Evolutionary conservation across 805 yeast species (phyloP).

Genomic region (Candida coquimbonensis): DNA sequence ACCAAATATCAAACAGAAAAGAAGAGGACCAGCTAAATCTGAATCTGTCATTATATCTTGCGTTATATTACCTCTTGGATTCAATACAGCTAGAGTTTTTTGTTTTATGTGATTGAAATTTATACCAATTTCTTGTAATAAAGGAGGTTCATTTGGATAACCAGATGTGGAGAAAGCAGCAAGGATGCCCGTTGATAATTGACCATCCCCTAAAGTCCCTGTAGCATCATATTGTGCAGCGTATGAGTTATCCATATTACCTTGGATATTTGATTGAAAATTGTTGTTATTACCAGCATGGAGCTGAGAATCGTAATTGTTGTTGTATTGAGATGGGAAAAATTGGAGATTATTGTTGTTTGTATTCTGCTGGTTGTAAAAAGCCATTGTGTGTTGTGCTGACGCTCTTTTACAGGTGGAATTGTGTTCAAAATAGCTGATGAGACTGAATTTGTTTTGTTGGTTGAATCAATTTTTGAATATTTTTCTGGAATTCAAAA

Average conservation of each 20-base stretch:
- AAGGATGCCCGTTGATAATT: constrained; percentile 65
- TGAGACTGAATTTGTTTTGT: too few species aligned
- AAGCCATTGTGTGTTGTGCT: constrained; percentile 4
- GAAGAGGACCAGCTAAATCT: constrained; percentile 91
- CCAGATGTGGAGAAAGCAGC: constrained; percentile 94
- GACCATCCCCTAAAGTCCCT: constrained; percentile 25
- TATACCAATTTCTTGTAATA: constrained; percentile 88
- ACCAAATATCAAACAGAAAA: constrained; percentile 85
- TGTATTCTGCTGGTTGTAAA: constrained; percentile 4
- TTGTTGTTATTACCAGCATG: background rate
- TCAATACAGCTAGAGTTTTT: constrained; percentile 81
- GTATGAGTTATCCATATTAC: constrained; percentile 28
- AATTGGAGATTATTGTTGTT: constrained; percentile 21
- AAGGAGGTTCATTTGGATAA: constrained; percentile 90
- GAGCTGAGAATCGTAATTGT: constrained; percentile 9
- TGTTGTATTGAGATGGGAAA: constrained; percentile 19
- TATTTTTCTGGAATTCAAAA: too few species aligned
- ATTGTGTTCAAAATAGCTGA: too few species aligned
- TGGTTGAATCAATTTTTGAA: too few species aligned
- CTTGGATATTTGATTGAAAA: constrained; percentile 21
- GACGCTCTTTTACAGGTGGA: background rate
- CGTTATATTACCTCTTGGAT: constrained; percentile 58
- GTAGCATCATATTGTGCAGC: constrained; percentile 15
- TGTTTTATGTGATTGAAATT: constrained; percentile 81
- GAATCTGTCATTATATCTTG: constrained; percentile 79